Evolutionary conservation across 495 filamentous ascomycete genomes (phyloP), one percentile per base, ranked within the genome.

Genomic region (Aspergillus heteromorphus): DNA sequence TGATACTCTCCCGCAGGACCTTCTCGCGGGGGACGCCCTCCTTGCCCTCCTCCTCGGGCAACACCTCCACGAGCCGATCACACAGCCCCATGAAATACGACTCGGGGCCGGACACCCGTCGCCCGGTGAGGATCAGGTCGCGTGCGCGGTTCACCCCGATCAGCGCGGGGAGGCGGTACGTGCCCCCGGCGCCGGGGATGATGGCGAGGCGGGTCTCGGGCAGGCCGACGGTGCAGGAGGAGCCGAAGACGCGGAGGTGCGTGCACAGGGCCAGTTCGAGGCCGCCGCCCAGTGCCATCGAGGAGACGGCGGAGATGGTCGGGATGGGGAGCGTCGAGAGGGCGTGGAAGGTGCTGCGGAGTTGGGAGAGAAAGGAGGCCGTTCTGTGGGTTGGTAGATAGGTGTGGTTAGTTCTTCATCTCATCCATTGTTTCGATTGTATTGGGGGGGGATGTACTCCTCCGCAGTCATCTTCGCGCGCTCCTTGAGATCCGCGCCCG

Each of bases 401-500:
- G 5, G 16, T 4, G 17, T 27, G 29, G 34, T 25, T 40, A 27
- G n/a, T 14, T n/a, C n/a, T n/a, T n/a, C n/a, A n/a, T n/a, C n/a
- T n/a, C n/a, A n/a, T n/a, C n/a, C n/a, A n/a, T n/a, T n/a, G n/a
- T n/a, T n/a, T n/a, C n/a, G n/a, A 23, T 16, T 27, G 34, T 14
- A 54, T 16, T 6, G 8, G n/a, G 14, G 18, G 34, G 16, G n/a
- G 29, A 62, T 56, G 14, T 36, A 83, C 84, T 96, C 85, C 49
- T 87, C 82, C 50, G 69, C 74, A 3, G 79, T 87, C 68, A 97
- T 90, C 0, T 73, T 77, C 29, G 79, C 79, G 18, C 92, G 77
- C 75, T 97, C 93, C 65, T 96, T 97, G 53, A 98, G 68, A 60
- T 98, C 92, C 1, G 93, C 93, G 27, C 93, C 93, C 0, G 95